Evolutionary conservation across 73 alveolate genomes (phyloP).

Genomic region (Symbiodinium natans): DNA sequence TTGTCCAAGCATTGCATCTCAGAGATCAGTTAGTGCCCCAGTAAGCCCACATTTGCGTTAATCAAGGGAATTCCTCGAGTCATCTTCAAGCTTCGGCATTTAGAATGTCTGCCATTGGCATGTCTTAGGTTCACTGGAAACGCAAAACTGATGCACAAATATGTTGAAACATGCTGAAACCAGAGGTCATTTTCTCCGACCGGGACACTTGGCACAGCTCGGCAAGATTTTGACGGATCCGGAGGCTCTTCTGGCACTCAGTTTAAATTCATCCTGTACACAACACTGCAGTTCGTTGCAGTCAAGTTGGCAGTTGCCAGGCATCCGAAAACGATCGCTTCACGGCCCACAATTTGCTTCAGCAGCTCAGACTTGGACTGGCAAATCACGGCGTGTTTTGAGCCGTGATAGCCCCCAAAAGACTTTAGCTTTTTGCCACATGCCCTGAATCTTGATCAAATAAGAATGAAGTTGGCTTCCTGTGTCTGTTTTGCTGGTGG

Average conservation of each 20-base stretch:
- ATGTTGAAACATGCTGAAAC: too few species aligned
- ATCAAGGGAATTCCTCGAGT: too few species aligned
- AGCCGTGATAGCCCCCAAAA: too few species aligned
- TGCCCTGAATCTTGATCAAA: too few species aligned
- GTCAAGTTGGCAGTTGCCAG: background rate
- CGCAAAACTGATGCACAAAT: too few species aligned
- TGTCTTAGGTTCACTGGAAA: too few species aligned
- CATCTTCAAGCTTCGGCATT: too few species aligned
- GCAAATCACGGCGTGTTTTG: too few species aligned
- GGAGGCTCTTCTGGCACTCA: slow-evolving; percentile 9
- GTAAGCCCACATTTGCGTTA: background rate
- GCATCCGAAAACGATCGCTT: slow-evolving; percentile 81
- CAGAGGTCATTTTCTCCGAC: slow-evolving; percentile 82
- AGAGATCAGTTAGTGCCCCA: slow-evolving; percentile 55
- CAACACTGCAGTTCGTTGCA: background rate
- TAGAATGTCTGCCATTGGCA: too few species aligned
- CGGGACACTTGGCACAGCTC: slow-evolving; percentile 80
- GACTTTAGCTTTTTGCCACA: too few species aligned
- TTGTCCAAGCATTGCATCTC: slow-evolving; percentile 68
- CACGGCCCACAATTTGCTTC: slow-evolving; percentile 80
- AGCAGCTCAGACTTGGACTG: slow-evolving; percentile 30
- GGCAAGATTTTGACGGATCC: slow-evolving; percentile 78
- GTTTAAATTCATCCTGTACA: background rate
- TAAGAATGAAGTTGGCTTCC: too few species aligned
- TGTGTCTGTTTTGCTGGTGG: too few species aligned